phyloP scores from a whole-genome alignment of 129 eudicot genomes.

The Ambrosia trifida region DNA sequence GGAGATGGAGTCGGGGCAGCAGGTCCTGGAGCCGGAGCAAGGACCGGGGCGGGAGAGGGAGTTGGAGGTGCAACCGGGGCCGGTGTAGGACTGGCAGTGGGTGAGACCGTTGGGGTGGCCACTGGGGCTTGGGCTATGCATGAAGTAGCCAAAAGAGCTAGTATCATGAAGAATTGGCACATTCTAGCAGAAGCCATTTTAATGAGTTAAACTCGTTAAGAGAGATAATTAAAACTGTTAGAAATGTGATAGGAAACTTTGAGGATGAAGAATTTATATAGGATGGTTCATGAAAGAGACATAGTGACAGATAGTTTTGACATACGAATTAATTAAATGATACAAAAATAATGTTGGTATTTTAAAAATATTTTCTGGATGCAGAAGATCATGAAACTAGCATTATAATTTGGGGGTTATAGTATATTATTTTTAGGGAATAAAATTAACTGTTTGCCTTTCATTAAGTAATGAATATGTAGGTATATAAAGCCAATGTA shows the following conservation, averaged over 20 bases:
- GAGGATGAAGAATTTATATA: slow-evolving; percentile 25
- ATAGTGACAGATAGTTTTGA: slow-evolving; percentile 9
- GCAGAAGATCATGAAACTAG: no score
- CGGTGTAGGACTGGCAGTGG: slow-evolving; percentile 38
- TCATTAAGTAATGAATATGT: no score
- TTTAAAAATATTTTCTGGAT: background rate
- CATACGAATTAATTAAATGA: background rate
- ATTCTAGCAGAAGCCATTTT: slow-evolving; percentile 37
- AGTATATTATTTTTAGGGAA: no score
- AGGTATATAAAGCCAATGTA: no score
- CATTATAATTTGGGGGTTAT: no score
- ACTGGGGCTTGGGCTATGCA: slow-evolving; percentile 63
- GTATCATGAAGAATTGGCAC: slow-evolving; percentile 34
- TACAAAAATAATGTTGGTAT: background rate
- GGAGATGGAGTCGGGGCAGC: slow-evolving; percentile 30
- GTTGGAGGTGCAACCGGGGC: slow-evolving; percentile 35
- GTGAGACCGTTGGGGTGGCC: slow-evolving; percentile 45
- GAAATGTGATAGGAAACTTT: background rate
- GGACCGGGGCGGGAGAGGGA: slow-evolving; percentile 37
- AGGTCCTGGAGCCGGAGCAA: slow-evolving; percentile 26
- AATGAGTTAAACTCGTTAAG: background rate
- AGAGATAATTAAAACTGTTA: slow-evolving; percentile 8
- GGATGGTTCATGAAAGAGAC: slow-evolving; percentile 20
- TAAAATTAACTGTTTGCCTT: no score
- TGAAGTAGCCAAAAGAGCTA: slow-evolving; percentile 54